A percentile compares a stretch with the other conserved stretches of the same genome.
Conservation (phyloP, 495 filamentous ascomycete genomes). For the Xylaria scruposa region DNA sequence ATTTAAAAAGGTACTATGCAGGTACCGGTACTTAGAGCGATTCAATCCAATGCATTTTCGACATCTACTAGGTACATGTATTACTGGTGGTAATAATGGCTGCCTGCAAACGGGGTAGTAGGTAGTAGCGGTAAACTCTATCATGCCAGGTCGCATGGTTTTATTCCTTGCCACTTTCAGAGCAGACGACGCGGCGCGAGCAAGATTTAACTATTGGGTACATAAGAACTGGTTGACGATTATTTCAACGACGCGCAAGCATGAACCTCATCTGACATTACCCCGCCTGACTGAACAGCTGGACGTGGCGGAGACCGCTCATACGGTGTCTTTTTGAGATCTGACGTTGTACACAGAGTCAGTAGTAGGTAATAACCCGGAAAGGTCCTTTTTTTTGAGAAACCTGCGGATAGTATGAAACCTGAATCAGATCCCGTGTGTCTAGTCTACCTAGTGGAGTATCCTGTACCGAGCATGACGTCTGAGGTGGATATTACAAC, state of each 20-base stretch:
- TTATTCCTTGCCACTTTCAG: not conserved
- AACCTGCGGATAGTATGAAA: not conserved
- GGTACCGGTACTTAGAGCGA: not conserved
- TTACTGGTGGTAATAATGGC: not conserved
- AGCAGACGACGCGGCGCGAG: not conserved
- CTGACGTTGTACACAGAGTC: not conserved
- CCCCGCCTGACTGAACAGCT: not conserved
- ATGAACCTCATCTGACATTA: not conserved
- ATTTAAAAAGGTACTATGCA: not conserved
- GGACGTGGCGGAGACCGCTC: conserved; percentile 1
- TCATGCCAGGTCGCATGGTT: not conserved
- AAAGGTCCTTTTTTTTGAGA: not conserved
- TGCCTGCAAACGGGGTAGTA: conserved; percentile 3
- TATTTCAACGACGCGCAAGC: conserved; percentile 9
- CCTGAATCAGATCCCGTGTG: not conserved
- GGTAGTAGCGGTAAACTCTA: conserved; percentile 2
- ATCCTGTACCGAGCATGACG: not conserved
- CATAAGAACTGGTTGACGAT: not conserved
- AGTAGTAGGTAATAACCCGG: not conserved
- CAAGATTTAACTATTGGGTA: not conserved
- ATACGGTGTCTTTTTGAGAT: not conserved
- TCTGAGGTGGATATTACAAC: not conserved
- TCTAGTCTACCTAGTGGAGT: not conserved
- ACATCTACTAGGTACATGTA: no score
- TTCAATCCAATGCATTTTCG: not conserved